Evolutionary conservation across 2,329 filamentous ascomycete genomes (phyloP).

Genomic region (Knufia petricola): DNA sequence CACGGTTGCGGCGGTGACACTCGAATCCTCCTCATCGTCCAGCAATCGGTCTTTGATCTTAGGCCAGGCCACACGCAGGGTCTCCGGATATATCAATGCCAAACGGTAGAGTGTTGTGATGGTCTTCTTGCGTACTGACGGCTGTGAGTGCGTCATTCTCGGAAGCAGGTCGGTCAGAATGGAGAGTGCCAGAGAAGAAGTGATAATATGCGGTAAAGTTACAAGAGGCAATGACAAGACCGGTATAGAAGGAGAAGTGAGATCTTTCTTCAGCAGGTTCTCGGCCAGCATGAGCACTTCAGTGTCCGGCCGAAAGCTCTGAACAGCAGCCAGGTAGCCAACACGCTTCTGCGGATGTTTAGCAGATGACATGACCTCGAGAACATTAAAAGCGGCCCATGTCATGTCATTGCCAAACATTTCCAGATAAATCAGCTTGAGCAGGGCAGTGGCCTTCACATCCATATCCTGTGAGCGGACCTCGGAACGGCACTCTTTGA

Average conservation of each 20-base stretch:
- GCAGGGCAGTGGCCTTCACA: constrained; percentile 86
- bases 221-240: constrained; percentile 78
- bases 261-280: constrained; percentile 80
- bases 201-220: constrained; percentile 90
- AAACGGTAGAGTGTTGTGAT: constrained; percentile 89
- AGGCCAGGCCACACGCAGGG: constrained; percentile 83
- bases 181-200: constrained; percentile 81
- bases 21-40: constrained; percentile 81
- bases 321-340: constrained; percentile 87
- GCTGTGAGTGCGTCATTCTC: constrained; percentile 73
- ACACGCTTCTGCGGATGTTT: constrained; percentile 95
- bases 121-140: constrained; percentile 86
- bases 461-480: constrained; percentile 93
- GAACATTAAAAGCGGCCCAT: constrained; percentile 95
- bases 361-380: constrained; percentile 95
- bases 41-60: constrained; percentile 92
- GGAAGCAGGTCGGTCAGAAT: constrained; percentile 79
- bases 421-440: constrained; percentile 95
- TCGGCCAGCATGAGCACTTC: constrained; percentile 97
- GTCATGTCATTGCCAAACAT: constrained; percentile 99
- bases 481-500: constrained; percentile 92
- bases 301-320: constrained; percentile 90
- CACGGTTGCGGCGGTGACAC: constrained; percentile 89
- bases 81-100: constrained; percentile 93
- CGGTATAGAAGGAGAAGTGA: constrained; percentile 60